A percentile compares a stretch with the other conserved stretches of the same genome.
Conservation (phyloP, 345 rosid genomes). For the Eucalyptus cladocalyx region DNA sequence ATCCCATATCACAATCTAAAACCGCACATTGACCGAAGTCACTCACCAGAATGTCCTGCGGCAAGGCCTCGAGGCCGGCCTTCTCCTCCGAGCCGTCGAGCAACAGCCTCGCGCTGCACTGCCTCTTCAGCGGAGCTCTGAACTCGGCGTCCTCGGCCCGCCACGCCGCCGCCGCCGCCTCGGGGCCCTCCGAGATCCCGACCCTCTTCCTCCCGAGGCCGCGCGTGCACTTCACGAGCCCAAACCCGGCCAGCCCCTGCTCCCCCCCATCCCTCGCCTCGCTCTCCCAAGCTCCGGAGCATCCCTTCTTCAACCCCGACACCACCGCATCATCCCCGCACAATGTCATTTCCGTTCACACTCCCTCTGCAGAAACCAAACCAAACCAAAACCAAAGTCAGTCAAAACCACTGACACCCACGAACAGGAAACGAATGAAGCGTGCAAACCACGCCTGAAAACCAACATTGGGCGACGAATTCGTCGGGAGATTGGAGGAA, state of each 20-base stretch:
- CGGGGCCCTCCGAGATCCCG: slow-evolving; percentile 17
- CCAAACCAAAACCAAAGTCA: neutral
- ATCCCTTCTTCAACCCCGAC: slow-evolving; percentile 19
- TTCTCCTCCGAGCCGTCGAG: slow-evolving; percentile 7
- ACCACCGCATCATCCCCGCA: neutral
- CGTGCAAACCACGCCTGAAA: no score
- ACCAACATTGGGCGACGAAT: neutral
- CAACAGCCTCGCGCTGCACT: slow-evolving; percentile 12
- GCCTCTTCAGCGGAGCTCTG: slow-evolving; percentile 40
- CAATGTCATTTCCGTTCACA: neutral
- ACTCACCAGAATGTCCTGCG: slow-evolving; percentile 65
- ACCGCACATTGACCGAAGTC: neutral
- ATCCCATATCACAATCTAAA: neutral
- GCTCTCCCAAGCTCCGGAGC: slow-evolving; percentile 23
- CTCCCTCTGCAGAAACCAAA: neutral
- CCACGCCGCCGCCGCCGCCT: slow-evolving; percentile 1
- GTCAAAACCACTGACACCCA: neutral
- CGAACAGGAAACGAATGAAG: neutral
- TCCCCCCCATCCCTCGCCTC: slow-evolving; percentile 15
- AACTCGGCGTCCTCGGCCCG: neutral
- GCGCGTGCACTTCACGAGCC: slow-evolving; percentile 30
- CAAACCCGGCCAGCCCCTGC: slow-evolving; percentile 11
- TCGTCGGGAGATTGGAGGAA: neutral
- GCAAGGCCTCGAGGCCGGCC: slow-evolving; percentile 52
- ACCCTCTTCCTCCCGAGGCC: slow-evolving; percentile 75